Percentiles rank a stretch among this genome's conserved stretches.
phyloP scores from a whole-genome alignment of 148 eudicot species.

The Chenopodium formosanum region DNA sequence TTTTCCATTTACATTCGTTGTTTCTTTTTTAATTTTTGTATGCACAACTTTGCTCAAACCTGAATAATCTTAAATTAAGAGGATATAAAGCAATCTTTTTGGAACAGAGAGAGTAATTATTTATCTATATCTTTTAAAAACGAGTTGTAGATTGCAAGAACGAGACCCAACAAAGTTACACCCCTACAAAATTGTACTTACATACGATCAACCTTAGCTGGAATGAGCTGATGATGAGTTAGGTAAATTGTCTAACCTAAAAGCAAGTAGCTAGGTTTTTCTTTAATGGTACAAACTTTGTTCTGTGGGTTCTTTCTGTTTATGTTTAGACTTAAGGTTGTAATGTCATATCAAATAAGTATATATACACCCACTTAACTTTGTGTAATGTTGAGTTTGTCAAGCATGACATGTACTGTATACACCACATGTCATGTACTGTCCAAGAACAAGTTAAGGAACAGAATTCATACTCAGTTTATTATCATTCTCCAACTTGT shows the following conservation, averaged over 20 bases:
- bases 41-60: too few species aligned
- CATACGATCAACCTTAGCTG: slow-evolving; percentile 1
- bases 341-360: slow-evolving; percentile 18
- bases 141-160: neutral
- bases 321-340: slow-evolving; percentile 14
- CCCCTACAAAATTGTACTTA: neutral
- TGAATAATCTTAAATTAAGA: too few species aligned
- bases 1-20: too few species aligned
- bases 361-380: neutral
- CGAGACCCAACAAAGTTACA: slow-evolving; percentile 3
- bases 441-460: neutral
- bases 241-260: slow-evolving; percentile 7
- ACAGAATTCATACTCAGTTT: neutral
- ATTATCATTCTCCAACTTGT: neutral
- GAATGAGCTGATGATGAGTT: slow-evolving; percentile 6
- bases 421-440: slow-evolving; percentile 10
- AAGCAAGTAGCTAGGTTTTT: slow-evolving; percentile 10
- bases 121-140: neutral
- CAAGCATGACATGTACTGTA: slow-evolving; percentile 4
- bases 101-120: neutral
- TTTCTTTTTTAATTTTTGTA: too few species aligned
- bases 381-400: neutral
- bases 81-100: too few species aligned
- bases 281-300: neutral
- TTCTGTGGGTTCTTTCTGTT: neutral